Conservation (phyloP, 2,329 filamentous ascomycete genomes). For the Hypoxylon sp. region DNA sequence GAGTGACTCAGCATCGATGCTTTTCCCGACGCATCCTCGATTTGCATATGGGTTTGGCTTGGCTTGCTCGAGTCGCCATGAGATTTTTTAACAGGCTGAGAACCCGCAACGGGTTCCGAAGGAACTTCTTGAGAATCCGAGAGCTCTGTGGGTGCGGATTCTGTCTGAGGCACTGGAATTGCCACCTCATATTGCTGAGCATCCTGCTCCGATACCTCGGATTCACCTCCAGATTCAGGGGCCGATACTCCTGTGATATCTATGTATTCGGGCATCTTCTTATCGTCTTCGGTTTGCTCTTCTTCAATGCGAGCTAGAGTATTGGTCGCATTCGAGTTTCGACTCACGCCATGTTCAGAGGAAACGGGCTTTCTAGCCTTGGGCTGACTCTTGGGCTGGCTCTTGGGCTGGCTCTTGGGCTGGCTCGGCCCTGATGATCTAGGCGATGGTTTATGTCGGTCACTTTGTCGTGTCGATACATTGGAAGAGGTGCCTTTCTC, state of each 20-base stretch:
- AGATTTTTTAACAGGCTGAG: neutral
- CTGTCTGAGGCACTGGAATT: neutral
- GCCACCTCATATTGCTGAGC: neutral
- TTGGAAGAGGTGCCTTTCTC: constrained; percentile 1
- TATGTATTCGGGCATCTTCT: neutral
- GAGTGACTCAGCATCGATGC: neutral
- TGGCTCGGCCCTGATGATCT: constrained; percentile 4
- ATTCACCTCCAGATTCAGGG: neutral
- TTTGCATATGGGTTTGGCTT: neutral
- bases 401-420: too few species aligned
- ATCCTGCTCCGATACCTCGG: neutral
- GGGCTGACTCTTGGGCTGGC: constrained; percentile 8
- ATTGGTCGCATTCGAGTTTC: neutral
- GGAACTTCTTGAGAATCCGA: neutral
- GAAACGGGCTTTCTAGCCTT: neutral
- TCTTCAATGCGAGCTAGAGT: neutral
- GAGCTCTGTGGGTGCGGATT: neutral
- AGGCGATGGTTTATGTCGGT: neutral
- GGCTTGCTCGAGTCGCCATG: neutral
- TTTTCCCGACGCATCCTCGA: neutral
- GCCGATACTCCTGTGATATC: neutral
- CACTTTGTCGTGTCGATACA: neutral
- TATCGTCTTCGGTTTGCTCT: neutral
- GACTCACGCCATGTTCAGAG: neutral
- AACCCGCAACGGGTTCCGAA: neutral